Base-by-base conservation (phyloP, 345 rosid genomes). In the Dovyalis caffra region DNA sequence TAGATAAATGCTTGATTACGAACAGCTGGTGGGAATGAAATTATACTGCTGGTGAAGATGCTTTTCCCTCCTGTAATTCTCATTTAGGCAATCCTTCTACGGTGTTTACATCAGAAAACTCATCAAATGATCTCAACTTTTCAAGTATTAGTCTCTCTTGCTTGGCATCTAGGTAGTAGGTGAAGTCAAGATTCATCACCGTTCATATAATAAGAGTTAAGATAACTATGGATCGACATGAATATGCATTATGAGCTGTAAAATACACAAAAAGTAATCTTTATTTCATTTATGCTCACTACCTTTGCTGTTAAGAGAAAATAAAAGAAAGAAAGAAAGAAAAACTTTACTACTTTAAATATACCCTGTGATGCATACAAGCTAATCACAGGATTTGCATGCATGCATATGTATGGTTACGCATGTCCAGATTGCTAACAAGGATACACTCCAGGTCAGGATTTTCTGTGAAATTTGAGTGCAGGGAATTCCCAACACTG, bases 401-500 rank as follows among this genome's bases (percentile, higher is more conserved):
- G 43, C 33, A 32, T 14, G 37, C 33, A 2, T 33, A 53, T 31
- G 68, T 62, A 47, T 34, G 21, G 51, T 78, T 26, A 65, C 8
- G 49, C 20, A 51, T 58, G 8, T 9, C 68, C 8, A 56, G 9
- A 62, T 21, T 35, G 61, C 25, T 47, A 45, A 66, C 51, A 87
- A 92, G 97, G 99, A 90, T 95, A 95, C 99, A 89, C 77, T 95
- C 97, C 20, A 79, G 80, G 78, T 92, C 96, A 32, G 98, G 98
- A 69, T 87, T 86, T 77, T 92, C 94, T 5, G 86, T 79, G 80
- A 95, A 95, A 86, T 95, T 95, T 29, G 94, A 91, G 83, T 91
- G 99, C n/a, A 95, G 79, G 53, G 96, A 92, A 73, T 95, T 93
- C 66, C 98, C 97, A 38, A 84, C 82, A 79, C 87, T 87, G 80